Evolutionary conservation across 495 filamentous ascomycete species (phyloP), one percentile per base, ranked within the genome.

Genomic region (Penicillium flavigenum): DNA sequence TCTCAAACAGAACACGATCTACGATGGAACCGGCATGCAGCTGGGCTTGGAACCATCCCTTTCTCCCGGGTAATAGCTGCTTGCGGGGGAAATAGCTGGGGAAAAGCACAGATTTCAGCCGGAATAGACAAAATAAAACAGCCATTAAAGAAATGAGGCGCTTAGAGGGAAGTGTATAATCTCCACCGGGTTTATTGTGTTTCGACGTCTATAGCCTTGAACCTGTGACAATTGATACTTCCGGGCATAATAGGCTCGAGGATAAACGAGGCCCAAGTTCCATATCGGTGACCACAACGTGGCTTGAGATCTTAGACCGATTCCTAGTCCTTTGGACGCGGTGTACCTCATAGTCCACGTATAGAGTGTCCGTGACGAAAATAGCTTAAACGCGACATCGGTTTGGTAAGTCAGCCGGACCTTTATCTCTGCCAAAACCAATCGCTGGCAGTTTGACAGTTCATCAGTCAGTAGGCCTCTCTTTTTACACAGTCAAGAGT

Each of bases 381-480:
- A 62, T 66, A 69, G 66, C 41, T 60, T 58, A 59, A 61, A 61
- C 51, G 63, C 54, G 61, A 63, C 46, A 34, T 53, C 51, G 38
- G 58, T 57, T 29, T 43, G 51, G 48, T 58, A 34, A 66, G 66
- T 68, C 66, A 68, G 56, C 63, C 58, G 66, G 66, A 52, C 58
- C 34, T 47, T 29, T 32, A 43, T 22, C 16, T 32, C 16, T 47
- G 58, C 47, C 56, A 52, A 51, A 54, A 54, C 66, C 66, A 69
- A 66, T 66, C 36, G 34, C 43, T 34, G 41, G 41, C 24, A 46
- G 46, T 64, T 58, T 52, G 63, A 69, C 66, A 69, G 45, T 63
- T 66, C 63, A 69, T 66, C 66, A 54, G 63, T 66, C 65, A 66
- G 63, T 66, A 53, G 60, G 52, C 38, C 47, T 56, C n/a, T 6